Evolutionary conservation across 805 yeast species (phyloP), one percentile per base, ranked within the genome.

Genomic region (Ascoidea asiatica): DNA sequence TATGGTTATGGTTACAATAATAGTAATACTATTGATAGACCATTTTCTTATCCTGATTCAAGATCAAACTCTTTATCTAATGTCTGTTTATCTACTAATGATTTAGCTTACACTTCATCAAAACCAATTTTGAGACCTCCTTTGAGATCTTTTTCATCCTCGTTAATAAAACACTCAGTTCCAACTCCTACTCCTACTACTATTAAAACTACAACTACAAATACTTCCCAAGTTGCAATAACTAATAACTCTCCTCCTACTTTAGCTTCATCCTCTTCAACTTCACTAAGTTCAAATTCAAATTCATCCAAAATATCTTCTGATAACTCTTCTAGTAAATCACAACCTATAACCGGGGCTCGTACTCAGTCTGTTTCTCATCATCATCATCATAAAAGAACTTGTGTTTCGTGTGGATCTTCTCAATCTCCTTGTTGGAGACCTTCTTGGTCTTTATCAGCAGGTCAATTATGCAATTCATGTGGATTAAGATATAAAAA

Each of bases 371-470:
- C 66, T 69, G 4, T 59, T 66, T 19, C 54, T 54, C 54, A 39
- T 51, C 50, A 48, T 42, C 48, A 39, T 36, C 52, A 37, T 45
- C 45, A 49, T 13, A 40, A 51, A 56, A 71, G 95, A 52, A 73
- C 72, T 44, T 90, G 98, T 58, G 79, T 90, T 22, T 86, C 96
- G 5, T 90, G 98, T 63, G 87, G 88, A 5, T 77, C 92, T 1
- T 81, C 79, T 45, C 92, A 84, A 53, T 84, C 95, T 5, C 98
- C 98, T 4, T 90, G 98, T 62, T 90, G 98, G 98, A 75, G 98
- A 58, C 98, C 98, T 1, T 82, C 95, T 4, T 90, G 98, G 98
- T 79, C 90, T 3, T 69, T 78, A 21, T 69, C 79, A 51, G 87
- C 83, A 49, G 97, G 97, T n/a, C 97, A 89, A 65, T 71, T 90